These are phyloP conservation scores for Taiozyma onychis DNA, from an alignment of 1,139 yeast genomes.

Conservation along the genomic window DNA sequence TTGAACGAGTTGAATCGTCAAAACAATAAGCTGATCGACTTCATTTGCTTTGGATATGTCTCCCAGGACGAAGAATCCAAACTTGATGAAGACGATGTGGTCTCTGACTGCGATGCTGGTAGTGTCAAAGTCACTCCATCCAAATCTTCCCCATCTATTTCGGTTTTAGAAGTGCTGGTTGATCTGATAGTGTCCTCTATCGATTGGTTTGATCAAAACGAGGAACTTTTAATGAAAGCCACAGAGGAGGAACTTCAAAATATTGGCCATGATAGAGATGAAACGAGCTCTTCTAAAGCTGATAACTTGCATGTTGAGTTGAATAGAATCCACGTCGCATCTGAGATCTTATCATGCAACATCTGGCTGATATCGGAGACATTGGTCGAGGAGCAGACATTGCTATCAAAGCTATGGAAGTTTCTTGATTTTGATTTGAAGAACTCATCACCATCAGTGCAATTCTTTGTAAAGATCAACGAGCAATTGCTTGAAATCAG, in stretches of 20 bases:
- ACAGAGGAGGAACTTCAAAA: constrained; percentile 6
- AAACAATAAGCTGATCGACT: constrained; percentile 45
- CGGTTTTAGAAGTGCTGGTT: constrained; percentile 21
- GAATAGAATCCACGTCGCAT: constrained; percentile 57
- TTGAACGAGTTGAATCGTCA: constrained; percentile 46
- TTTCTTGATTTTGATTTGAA: constrained; percentile 49
- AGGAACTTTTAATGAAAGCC: constrained; percentile 9
- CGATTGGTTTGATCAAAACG: constrained; percentile 21
- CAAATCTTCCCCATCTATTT: not conserved
- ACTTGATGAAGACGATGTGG: constrained; percentile 3
- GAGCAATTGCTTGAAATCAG: constrained; percentile 89
- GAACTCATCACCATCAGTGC: constrained; percentile 34
- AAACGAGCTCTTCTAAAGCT: not conserved
- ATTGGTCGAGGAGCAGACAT: constrained; percentile 65
- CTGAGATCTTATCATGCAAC: constrained; percentile 88
- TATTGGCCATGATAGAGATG: constrained; percentile 13
- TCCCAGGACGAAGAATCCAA: constrained; percentile 17
- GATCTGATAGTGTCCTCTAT: constrained; percentile 20
- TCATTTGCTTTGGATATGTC: constrained; percentile 35
- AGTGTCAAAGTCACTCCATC: not conserved
- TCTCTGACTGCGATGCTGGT: constrained; percentile 6
- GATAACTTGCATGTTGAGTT: constrained; percentile 10
- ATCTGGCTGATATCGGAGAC: constrained; percentile 94
- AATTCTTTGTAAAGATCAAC: constrained; percentile 85
- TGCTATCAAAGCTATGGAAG: constrained; percentile 75